Conservation (phyloP, 352 stramenopile species). For the Phytophthora hybrid region DNA sequence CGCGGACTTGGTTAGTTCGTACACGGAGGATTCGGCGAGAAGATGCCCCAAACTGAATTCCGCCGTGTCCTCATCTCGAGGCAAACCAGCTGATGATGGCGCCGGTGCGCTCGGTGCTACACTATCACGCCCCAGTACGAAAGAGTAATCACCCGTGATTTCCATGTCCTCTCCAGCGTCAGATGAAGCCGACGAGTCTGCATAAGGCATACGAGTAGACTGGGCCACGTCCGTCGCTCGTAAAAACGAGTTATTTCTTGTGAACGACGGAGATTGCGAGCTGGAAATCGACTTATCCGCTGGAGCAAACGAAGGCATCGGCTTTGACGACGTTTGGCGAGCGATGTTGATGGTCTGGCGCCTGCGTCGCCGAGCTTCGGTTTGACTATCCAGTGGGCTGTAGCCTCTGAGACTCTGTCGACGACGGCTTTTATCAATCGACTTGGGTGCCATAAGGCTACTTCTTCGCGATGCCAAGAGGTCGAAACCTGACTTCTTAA, state of each 20-base stretch:
- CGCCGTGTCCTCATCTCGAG: conserved; percentile 58
- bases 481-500: conserved; percentile 43
- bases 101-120: conserved; percentile 13
- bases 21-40: conserved; percentile 60
- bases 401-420: conserved; percentile 77
- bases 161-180: conserved; percentile 89
- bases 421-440: conserved; percentile 47
- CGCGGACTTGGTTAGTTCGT: conserved; percentile 44
- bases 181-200: conserved; percentile 81
- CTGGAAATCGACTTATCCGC: conserved; percentile 11
- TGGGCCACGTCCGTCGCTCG: conserved; percentile 30
- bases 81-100: conserved; percentile 10
- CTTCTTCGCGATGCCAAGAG: conserved; percentile 36
- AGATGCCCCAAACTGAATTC: conserved; percentile 74
- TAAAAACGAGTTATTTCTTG: conserved; percentile 58
- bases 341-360: conserved; percentile 50
- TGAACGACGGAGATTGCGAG: conserved; percentile 17
- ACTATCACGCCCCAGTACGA: conserved; percentile 25
- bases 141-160: conserved; percentile 82
- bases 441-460: conserved; percentile 41
- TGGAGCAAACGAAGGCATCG: conserved; percentile 18
- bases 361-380: conserved; percentile 64
- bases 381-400: conserved; percentile 81
- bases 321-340: conserved; percentile 17
- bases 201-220: conserved; percentile 58